Conservation (phyloP, 345 rosid genomes). For the Pistacia atlantica region DNA sequence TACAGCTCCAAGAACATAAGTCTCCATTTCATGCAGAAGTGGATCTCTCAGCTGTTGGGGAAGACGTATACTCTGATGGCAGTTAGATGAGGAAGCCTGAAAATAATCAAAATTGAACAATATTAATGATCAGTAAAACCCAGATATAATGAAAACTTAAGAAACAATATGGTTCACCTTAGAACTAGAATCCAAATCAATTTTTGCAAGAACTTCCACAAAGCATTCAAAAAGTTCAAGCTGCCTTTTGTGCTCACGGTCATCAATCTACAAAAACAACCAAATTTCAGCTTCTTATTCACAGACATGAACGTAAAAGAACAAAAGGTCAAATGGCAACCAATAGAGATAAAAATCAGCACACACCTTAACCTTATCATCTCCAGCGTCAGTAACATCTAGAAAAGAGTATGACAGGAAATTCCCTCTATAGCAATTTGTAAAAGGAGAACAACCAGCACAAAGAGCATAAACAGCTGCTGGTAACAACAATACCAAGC, state of each 20-base stretch:
- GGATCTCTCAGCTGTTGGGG: constrained; percentile 74
- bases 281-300: constrained; percentile 23
- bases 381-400: constrained; percentile 47
- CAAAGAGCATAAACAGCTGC: constrained; percentile 81
- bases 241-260: constrained; percentile 40
- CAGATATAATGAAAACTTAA: neutral
- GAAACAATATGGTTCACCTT: constrained; percentile 39
- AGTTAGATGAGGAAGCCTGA: constrained; percentile 49
- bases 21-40: constrained; percentile 76
- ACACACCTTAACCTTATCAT: constrained; percentile 52
- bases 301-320: constrained; percentile 22
- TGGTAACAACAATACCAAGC: constrained; percentile 61
- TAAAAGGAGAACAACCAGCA: constrained; percentile 63
- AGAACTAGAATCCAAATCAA: constrained; percentile 37
- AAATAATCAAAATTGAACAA: constrained; percentile 17
- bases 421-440: constrained; percentile 37
- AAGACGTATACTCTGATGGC: constrained; percentile 52
- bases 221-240: constrained; percentile 71
- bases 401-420: constrained; percentile 31
- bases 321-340: constrained; percentile 12
- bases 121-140: constrained; percentile 16
- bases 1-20: constrained; percentile 45
- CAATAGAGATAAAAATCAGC: constrained; percentile 12
- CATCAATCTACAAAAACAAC: constrained; percentile 51
- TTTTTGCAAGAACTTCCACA: constrained; percentile 70